Conservation (phyloP, 148 eudicot genomes). For the Cornus kousa region DNA sequence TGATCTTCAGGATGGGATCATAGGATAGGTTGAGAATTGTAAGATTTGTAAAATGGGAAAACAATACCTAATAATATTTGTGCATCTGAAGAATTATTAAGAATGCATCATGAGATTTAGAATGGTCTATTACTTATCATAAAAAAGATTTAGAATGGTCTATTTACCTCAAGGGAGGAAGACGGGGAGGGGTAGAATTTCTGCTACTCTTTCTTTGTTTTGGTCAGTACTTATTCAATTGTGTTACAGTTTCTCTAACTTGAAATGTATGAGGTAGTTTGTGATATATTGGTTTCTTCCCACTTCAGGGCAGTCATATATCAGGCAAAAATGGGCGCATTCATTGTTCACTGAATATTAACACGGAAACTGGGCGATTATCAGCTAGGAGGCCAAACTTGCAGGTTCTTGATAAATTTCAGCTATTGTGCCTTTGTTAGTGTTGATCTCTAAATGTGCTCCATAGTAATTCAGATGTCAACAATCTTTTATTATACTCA, state of each 20-base stretch:
- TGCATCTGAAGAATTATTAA: no score
- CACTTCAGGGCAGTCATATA: slow-evolving; percentile 71
- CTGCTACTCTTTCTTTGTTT: neutral
- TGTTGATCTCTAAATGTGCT: no score
- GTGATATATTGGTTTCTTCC: slow-evolving; percentile 17
- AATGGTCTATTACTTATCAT: neutral
- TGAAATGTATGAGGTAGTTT: neutral
- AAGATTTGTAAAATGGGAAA: no score
- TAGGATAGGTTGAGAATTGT: no score
- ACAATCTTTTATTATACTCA: no score
- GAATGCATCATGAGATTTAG: no score
- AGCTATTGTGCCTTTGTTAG: no score
- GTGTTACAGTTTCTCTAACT: neutral
- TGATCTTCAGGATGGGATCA: no score
- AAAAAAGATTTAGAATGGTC: neutral
- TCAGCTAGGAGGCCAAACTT: slow-evolving; percentile 98
- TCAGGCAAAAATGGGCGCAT: slow-evolving; percentile 84
- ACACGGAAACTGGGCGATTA: slow-evolving; percentile 95
- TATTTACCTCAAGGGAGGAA: neutral
- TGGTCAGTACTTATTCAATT: neutral
- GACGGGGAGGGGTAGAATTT: neutral
- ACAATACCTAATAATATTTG: no score
- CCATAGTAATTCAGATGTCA: no score
- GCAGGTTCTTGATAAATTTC: slow-evolving; percentile 51
- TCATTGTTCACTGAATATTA: slow-evolving; percentile 96